Percentiles rank a stretch among this genome's conserved stretches.
phyloP scores from a whole-genome alignment of 2,329 filamentous ascomycete species.

The Ceratocystis variospora region DNA sequence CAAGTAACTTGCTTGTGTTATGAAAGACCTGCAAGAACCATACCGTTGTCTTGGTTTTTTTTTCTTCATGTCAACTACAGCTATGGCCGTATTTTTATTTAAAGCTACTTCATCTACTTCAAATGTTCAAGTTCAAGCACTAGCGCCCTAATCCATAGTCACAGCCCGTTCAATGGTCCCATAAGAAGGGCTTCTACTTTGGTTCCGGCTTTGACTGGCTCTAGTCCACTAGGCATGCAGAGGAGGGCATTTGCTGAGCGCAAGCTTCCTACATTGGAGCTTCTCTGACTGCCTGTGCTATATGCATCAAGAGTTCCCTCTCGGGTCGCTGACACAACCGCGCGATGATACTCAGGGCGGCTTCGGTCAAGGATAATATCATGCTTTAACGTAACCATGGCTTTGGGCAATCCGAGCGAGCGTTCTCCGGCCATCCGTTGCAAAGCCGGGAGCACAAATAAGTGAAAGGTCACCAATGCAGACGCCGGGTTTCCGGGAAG shows the following conservation, averaged over 20 bases:
- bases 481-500: constrained; percentile 90
- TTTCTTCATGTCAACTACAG: background rate
- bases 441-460: constrained; percentile 81
- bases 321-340: constrained; percentile 48
- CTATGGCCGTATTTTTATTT: background rate
- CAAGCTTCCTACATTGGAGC: constrained; percentile 77
- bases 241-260: constrained; percentile 78
- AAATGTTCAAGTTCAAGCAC: no score
- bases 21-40: constrained; percentile 4
- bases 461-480: constrained; percentile 80
- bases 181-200: constrained; percentile 70
- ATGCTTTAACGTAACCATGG: constrained; percentile 58
- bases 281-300: constrained; percentile 83
- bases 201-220: constrained; percentile 52
- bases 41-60: constrained; percentile 9
- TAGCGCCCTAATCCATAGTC: background rate
- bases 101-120: background rate
- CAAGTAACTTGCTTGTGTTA: constrained; percentile 3
- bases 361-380: constrained; percentile 60
- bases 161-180: constrained; percentile 24
- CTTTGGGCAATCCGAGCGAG: constrained; percentile 54
- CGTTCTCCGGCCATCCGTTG: constrained; percentile 60
- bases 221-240: constrained; percentile 53
- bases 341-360: constrained; percentile 83
- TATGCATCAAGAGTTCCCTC: constrained; percentile 59